These are phyloP conservation scores for Neonectria coccinea DNA, from an alignment of 2,329 filamentous ascomycete species.

Conservation along the genomic window DNA sequence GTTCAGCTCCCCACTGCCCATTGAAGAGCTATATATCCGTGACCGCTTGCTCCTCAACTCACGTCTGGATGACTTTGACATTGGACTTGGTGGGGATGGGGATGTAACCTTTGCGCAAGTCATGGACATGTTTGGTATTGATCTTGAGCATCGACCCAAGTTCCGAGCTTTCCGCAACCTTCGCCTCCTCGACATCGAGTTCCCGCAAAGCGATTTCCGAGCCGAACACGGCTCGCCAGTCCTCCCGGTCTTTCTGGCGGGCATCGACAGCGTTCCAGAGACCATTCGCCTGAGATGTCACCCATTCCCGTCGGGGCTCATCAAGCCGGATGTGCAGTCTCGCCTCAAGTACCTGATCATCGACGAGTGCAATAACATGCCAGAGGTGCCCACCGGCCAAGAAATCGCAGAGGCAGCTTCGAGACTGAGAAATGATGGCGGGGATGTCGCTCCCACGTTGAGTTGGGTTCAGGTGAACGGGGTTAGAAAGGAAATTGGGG, in stretches of 20 bases:
- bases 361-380: constrained; percentile 9
- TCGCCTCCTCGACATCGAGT: constrained; percentile 14
- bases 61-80: background rate
- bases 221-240: background rate
- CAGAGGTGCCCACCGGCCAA: background rate
- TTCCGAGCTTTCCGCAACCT: constrained; percentile 6
- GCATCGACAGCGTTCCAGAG: constrained; percentile 11
- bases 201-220: background rate
- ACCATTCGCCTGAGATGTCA: constrained; percentile 6
- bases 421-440: background rate
- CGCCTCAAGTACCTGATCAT: constrained; percentile 11
- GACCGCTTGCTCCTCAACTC: background rate
- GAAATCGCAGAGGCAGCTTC: background rate
- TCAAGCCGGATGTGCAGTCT: background rate
- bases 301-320: constrained; percentile 8
- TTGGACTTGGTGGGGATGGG: background rate
- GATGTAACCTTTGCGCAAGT: background rate
- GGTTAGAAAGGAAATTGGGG: background rate
- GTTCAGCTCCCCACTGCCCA: background rate
- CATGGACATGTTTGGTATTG: background rate
- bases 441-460: constrained; percentile 1
- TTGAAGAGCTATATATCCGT: constrained; percentile 18
- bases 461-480: background rate
- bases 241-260: constrained; percentile 3
- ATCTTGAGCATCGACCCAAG: background rate